Evolutionary conservation across 2,329 filamentous ascomycete genomes (phyloP), one percentile per base, ranked within the genome.

Genomic region (Ophiostoma populinum): DNA sequence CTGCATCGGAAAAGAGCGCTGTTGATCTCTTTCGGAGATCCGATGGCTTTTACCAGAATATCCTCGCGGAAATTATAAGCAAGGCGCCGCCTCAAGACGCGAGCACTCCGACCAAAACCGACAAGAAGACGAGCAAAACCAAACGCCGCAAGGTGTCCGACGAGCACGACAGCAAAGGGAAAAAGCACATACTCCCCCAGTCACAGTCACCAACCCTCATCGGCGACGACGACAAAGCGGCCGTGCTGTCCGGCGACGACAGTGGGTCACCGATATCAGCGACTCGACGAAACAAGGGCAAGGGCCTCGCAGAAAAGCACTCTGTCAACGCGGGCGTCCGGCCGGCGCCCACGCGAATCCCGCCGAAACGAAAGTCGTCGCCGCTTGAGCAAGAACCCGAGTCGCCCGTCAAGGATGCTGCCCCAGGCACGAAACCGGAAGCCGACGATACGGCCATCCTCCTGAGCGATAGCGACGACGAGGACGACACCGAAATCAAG

Each of bases 1-100:
- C n/a, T n/a, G n/a, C n/a, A n/a, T n/a, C n/a, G n/a, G n/a, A n/a
- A n/a, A n/a, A 22, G 22, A 22, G 21, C 21, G 55, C 59, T 3
- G 53, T 71, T 9, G 54, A 53, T 2, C 51, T 71, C 6, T 72
- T 72, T 42, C 56, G 59, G 27, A 61, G 63, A 5, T 55, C 62
- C 10, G 62, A 60, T 41, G 55, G 62, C 38, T 65, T 67, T 47
- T 65, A 62, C 34, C 55, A 59, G 6, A 32, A 28, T 6, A 34
- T 37, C 10, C 1, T 49, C 3, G 41, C 49, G 22, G 53, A n/a
- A n/a, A n/a, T n/a, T n/a, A n/a, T n/a, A n/a, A 54, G 20, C 33
- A 44, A 19, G 13, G 15, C 30, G 13, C 30, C 16, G 13, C 30
- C 20, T 27, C 10, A 7, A 34, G 21, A 6, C 22, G 34, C 30